Percentiles rank a stretch among this genome's conserved stretches.
Evolutionary conservation across 129 eudicot genomes (phyloP).

Genomic region (Chrysanthemum seticuspe): DNA sequence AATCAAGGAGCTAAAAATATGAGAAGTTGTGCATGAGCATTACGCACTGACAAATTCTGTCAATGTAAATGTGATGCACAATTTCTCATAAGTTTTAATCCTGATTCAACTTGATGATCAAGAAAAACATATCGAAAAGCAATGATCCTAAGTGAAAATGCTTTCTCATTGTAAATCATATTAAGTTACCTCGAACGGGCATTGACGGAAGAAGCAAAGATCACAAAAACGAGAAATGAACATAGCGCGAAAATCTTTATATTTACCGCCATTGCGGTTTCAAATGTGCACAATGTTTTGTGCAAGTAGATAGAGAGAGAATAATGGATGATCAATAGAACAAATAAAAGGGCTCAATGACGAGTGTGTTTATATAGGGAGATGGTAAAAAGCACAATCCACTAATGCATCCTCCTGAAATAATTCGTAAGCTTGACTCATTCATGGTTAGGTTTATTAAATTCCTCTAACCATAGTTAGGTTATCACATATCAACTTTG

Average conservation of each 20-base stretch:
- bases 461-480: constrained; percentile 21
- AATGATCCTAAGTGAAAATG: not conserved
- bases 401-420: constrained; percentile 12
- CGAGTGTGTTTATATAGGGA: constrained; percentile 36
- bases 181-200: constrained; percentile 41
- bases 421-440: constrained; percentile 7
- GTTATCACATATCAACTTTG: constrained; percentile 18
- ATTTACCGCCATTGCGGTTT: constrained; percentile 43
- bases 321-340: constrained; percentile 27
- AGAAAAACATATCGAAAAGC: not conserved
- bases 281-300: constrained; percentile 21
- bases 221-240: constrained; percentile 23
- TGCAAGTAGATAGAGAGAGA: constrained; percentile 24
- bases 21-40: too few species aligned
- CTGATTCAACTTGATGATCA: too few species aligned
- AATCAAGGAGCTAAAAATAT: too few species aligned
- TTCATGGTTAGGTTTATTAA: constrained; percentile 16
- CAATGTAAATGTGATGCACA: too few species aligned
- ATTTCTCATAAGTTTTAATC: too few species aligned
- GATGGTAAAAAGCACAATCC: constrained; percentile 26
- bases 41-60: too few species aligned
- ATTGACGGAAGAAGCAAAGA: constrained; percentile 25
- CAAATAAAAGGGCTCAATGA: constrained; percentile 26
- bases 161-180: constrained; percentile 6
- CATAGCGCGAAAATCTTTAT: constrained; percentile 28